These are phyloP conservation scores for Rhododendron kiyosumense DNA, from an alignment of 148 eudicot genomes.

Conservation along the genomic window DNA sequence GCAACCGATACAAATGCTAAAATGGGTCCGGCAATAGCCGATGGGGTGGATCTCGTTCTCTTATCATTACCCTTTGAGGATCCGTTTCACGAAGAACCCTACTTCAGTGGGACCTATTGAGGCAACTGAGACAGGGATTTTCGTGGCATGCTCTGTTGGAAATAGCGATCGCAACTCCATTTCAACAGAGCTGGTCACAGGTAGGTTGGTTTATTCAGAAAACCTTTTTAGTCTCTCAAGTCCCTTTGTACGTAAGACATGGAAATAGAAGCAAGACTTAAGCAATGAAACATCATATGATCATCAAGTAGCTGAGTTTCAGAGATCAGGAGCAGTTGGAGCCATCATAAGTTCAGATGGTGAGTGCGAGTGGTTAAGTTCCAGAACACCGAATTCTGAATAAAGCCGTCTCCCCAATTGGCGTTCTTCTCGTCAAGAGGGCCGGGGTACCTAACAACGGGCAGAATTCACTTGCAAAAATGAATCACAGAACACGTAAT, in stretches of 20 bases:
- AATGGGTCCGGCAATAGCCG: slow-evolving; percentile 29
- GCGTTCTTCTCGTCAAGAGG: slow-evolving; percentile 19
- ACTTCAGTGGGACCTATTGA: slow-evolving; percentile 24
- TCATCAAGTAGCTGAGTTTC: not conserved
- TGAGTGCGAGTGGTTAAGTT: slow-evolving; percentile 17
- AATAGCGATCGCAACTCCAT: not conserved
- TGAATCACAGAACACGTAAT: not conserved
- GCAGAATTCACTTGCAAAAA: not conserved
- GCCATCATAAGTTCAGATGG: slow-evolving; percentile 21
- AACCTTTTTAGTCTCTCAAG: slow-evolving; percentile 2
- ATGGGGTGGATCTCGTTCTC: slow-evolving; percentile 47
- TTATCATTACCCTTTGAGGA: slow-evolving; percentile 26
- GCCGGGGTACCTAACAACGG: slow-evolving; percentile 8
- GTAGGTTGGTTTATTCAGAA: slow-evolving; percentile 15
- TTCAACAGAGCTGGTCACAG: slow-evolving; percentile 18
- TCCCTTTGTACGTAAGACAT: no score
- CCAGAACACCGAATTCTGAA: slow-evolving; percentile 10
- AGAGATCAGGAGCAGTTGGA: slow-evolving; percentile 19
- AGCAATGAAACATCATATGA: no score
- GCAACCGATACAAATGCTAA: slow-evolving; percentile 29
- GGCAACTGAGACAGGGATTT: slow-evolving; percentile 33
- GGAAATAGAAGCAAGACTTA: no score
- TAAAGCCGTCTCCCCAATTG: slow-evolving; percentile 17
- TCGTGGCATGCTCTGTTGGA: not conserved
- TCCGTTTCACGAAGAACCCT: not conserved